A percentile compares a stretch with the other conserved stretches of the same genome.
These are phyloP conservation scores for Hymenoscyphus fraxineus DNA, from an alignment of 2,329 filamentous ascomycete species.

Conservation along the genomic window DNA sequence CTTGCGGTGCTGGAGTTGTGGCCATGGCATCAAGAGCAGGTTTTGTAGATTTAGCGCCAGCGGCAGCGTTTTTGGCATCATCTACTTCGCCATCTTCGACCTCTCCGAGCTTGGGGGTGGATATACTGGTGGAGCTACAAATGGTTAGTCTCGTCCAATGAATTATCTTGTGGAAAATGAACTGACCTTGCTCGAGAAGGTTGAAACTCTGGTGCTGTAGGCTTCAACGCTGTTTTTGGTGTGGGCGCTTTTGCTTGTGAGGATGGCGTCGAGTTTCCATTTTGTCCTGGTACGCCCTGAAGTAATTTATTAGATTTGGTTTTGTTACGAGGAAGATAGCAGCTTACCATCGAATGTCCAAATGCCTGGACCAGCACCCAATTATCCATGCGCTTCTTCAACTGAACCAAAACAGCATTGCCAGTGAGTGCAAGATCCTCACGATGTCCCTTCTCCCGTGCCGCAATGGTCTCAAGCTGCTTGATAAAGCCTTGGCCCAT, in stretches of 20 bases:
- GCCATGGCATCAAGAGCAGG: slow-evolving; percentile 7
- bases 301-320: neutral
- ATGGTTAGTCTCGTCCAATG: slow-evolving; percentile 34
- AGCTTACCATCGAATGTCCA: slow-evolving; percentile 57
- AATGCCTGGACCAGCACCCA: slow-evolving; percentile 77
- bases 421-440: slow-evolving; percentile 74
- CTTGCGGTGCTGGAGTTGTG: slow-evolving; percentile 1
- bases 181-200: slow-evolving; percentile 41
- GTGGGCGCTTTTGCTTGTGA: slow-evolving; percentile 17
- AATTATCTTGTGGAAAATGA: neutral
- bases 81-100: slow-evolving; percentile 72
- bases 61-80: slow-evolving; percentile 46
- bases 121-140: slow-evolving; percentile 32
- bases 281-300: neutral
- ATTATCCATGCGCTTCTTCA: slow-evolving; percentile 62
- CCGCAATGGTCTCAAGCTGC: slow-evolving; percentile 62
- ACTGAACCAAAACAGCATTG: slow-evolving; percentile 65
- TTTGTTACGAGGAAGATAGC: neutral
- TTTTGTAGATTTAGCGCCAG: slow-evolving; percentile 8
- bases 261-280: slow-evolving; percentile 5
- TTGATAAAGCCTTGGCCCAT: slow-evolving; percentile 68
- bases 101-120: slow-evolving; percentile 40
- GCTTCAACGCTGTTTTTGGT: slow-evolving; percentile 46
- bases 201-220: slow-evolving; percentile 63
- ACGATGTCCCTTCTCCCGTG: slow-evolving; percentile 59